Base-by-base conservation (phyloP, 1,284 basidiomycete genomes). In the Ceratobasidium sp. region DNA sequence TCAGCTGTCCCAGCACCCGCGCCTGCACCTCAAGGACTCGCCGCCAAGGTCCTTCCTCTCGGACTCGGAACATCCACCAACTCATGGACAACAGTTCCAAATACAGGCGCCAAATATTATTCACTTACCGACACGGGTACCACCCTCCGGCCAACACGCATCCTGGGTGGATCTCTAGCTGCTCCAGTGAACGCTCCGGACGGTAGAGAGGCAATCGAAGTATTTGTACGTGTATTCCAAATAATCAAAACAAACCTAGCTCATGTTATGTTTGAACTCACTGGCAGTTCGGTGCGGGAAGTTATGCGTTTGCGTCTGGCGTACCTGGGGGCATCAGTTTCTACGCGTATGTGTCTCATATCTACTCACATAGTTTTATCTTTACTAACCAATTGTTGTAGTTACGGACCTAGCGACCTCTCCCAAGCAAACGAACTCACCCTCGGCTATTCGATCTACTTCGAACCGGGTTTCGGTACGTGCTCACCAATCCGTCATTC, bases 81-180 rank as follows among this genome's bases (percentile, higher is more conserved):
- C 35, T 69, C 66, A n/a, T 69, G 66, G 66, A 69, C 66, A 8
- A 69, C 66, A 21, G 66, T 69, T n/a, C 66, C 52, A 21, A 57
- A 44, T 28, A 6, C 52, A 2, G 52, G 41, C 13, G 23, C 26
- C 5, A 30, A 47, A 41, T 57, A 38, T 9, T 47, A 69, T 43
- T 41, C 54, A 11, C 66, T 69, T 18, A 41, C 66, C 43, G 66
- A 69, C 30, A 69, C 66, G 1, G 43, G n/a, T 26, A 46, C 52
- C 26, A 69, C 66, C 44, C 52, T 69, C n/a, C 66, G 66, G 13
- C 66, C 66, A 26, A 58, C 54, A 2, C 66, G 66, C 16, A 41
- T 69, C 11, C 66, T 69, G 14, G 66, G 66, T 28, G 66, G 66
- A 14, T 57, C 38, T 6, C 30, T 69, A n/a, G 50, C 35, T 32